A percentile compares a stretch with the other conserved stretches of the same genome.
Evolutionary conservation across 164 flowering plant species (phyloP).

Genomic region (Chimonanthus salicifolius): DNA sequence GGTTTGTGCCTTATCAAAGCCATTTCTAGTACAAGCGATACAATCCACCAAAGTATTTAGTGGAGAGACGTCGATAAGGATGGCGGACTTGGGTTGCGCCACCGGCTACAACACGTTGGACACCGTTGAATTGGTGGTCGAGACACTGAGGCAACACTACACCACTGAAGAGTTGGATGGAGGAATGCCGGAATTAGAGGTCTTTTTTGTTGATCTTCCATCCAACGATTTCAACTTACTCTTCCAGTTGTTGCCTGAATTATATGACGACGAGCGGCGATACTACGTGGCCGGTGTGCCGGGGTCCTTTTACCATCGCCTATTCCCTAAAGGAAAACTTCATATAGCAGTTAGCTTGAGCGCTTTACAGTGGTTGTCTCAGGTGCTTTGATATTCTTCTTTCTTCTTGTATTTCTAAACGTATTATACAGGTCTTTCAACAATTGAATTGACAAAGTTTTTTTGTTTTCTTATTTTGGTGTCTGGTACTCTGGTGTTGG

Average conservation of each 20-base stretch:
- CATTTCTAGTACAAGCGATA: constrained; percentile 24
- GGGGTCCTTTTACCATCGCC: constrained; percentile 30
- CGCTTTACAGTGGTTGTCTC: constrained; percentile 37
- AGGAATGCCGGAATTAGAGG: constrained; percentile 33
- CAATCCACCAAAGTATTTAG: constrained; percentile 25
- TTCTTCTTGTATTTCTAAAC: not conserved
- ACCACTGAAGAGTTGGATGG: constrained; percentile 4
- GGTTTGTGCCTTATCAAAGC: constrained; percentile 30
- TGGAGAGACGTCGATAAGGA: constrained; percentile 18
- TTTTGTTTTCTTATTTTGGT: not conserved
- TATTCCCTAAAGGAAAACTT: constrained; percentile 28
- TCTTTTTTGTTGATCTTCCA: constrained; percentile 38
- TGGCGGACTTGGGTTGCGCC: constrained; percentile 47
- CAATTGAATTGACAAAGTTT: too few species aligned
- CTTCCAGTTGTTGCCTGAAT: constrained; percentile 18
- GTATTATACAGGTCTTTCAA: too few species aligned
- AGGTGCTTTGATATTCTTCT: constrained; percentile 12
- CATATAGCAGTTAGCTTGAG: constrained; percentile 30
- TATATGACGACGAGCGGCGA: constrained; percentile 7
- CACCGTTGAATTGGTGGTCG: constrained; percentile 31
- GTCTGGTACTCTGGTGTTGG: too few species aligned
- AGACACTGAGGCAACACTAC: constrained; percentile 17
- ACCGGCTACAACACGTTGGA: constrained; percentile 42
- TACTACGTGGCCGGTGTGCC: constrained; percentile 34
- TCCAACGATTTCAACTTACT: constrained; percentile 41